Conservation (phyloP, 23 red algal species). For the Gracilaria vermiculophylla region DNA sequence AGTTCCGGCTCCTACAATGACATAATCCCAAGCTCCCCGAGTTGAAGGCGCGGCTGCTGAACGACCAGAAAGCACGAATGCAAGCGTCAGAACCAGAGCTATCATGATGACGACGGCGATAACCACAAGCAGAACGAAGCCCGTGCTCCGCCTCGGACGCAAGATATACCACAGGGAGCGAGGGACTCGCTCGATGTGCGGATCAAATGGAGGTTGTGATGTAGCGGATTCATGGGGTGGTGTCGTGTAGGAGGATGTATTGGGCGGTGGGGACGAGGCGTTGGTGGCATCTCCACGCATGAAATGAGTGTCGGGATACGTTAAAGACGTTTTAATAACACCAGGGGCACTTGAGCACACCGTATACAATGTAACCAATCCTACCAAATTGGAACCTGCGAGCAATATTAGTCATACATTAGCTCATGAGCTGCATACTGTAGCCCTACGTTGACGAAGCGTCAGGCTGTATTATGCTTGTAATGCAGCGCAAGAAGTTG, state of each 20-base stretch:
- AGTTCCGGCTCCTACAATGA: constrained; percentile 67
- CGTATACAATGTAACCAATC: too few species aligned
- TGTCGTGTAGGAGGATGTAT: not conserved
- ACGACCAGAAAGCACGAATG: not conserved
- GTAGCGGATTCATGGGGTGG: not conserved
- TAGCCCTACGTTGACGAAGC: too few species aligned
- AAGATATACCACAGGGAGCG: not conserved
- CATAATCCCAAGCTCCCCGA: constrained; percentile 28
- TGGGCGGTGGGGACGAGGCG: not conserved
- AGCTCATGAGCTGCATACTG: too few species aligned
- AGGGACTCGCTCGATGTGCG: not conserved
- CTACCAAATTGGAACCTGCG: too few species aligned
- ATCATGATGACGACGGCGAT: not conserved
- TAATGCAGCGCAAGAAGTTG: too few species aligned
- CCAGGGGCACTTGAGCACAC: not conserved
- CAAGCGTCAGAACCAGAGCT: not conserved
- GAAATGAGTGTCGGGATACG: not conserved
- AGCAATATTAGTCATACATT: too few species aligned
- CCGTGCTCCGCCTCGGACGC: not conserved
- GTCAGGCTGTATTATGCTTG: too few species aligned
- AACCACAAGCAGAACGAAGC: not conserved
- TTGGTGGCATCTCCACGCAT: constrained; percentile 12
- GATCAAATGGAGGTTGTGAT: not conserved
- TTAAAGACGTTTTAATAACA: too few species aligned
- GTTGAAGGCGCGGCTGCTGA: not conserved